Percentiles rank a stretch among this genome's conserved stretches.
Conservation (phyloP, 257 asterid genomes). For the Scutellaria galericulata region DNA sequence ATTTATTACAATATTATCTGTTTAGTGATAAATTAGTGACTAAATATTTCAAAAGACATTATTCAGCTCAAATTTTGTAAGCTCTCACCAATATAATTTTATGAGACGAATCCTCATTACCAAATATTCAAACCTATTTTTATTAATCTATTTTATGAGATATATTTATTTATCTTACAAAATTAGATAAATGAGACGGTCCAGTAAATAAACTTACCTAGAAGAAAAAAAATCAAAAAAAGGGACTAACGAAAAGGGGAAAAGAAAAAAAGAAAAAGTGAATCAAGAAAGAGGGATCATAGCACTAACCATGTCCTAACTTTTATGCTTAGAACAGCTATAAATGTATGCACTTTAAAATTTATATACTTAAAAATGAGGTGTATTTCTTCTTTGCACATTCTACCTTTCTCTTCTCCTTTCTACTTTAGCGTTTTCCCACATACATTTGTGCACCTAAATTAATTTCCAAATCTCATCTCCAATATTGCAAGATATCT, state of each 20-base stretch:
- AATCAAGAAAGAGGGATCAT: conserved; percentile 38
- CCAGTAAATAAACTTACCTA: too few relatives aligned
- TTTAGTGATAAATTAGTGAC: too few relatives aligned
- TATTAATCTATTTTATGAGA: too few relatives aligned
- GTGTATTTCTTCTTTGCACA: conserved; percentile 18
- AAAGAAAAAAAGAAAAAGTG: neutral
- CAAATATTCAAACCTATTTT: too few relatives aligned
- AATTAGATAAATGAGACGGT: too few relatives aligned
- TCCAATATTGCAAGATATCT: neutral
- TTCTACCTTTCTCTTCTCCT: neutral
- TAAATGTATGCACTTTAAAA: conserved; percentile 29
- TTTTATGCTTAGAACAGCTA: conserved; percentile 28
- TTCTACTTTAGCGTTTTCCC: conserved; percentile 22
- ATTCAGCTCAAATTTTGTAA: too few relatives aligned
- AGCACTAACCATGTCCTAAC: conserved; percentile 36
- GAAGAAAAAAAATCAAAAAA: too few relatives aligned
- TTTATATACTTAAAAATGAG: conserved; percentile 14
- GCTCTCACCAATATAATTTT: too few relatives aligned
- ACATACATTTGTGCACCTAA: neutral
- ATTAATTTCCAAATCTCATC: conserved; percentile 11
- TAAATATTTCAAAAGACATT: too few relatives aligned
- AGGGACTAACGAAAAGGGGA: neutral
- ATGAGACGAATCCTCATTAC: too few relatives aligned
- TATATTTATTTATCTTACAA: too few relatives aligned
- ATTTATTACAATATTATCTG: too few relatives aligned